Percentiles rank a stretch among this genome's conserved stretches.
Evolutionary conservation across 1,139 yeast genomes (phyloP).

Genomic region (Yamadazyma taylorii): DNA sequence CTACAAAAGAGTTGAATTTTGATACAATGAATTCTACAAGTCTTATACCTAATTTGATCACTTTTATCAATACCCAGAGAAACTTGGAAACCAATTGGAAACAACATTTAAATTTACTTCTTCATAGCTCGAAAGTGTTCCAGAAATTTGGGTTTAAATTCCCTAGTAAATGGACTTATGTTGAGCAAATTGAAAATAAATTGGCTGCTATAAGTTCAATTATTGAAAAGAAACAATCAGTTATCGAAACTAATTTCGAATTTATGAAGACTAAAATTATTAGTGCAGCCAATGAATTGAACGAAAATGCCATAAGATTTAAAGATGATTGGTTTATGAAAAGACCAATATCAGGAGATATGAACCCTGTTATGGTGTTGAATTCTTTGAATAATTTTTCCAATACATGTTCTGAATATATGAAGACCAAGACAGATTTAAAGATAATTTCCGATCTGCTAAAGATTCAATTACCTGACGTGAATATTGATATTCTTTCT

Average conservation of each 20-base stretch:
- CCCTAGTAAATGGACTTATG: conserved; percentile 57
- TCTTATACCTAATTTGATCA: conserved; percentile 10
- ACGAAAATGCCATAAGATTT: conserved; percentile 27
- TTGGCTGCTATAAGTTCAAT: conserved; percentile 46
- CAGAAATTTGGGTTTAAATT: conserved; percentile 29
- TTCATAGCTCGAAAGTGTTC: conserved; percentile 47
- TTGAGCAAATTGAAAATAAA: conserved; percentile 63
- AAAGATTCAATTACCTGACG: conserved; percentile 10
- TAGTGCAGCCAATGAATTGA: conserved; percentile 40
- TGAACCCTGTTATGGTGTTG: conserved; percentile 53
- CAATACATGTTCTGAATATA: conserved; percentile 17
- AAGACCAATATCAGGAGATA: conserved; percentile 36
- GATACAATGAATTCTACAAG: conserved; percentile 14
- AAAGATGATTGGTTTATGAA: conserved; percentile 33
- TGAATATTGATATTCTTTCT: conserved; percentile 25
- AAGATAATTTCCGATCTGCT: conserved; percentile 41
- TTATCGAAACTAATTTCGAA: conserved; percentile 46
- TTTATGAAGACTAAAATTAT: conserved; percentile 43
- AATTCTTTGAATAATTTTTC: conserved; percentile 45
- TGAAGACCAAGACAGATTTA: conserved; percentile 27
- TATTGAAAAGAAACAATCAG: conserved; percentile 32
- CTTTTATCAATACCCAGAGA: conserved; percentile 13
- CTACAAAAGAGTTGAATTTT: conserved; percentile 9
- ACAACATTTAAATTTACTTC: conserved; percentile 21
- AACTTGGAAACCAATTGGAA: conserved; percentile 29